phyloP scores from a whole-genome alignment of 345 rosid species.

The Camelina neglecta region DNA sequence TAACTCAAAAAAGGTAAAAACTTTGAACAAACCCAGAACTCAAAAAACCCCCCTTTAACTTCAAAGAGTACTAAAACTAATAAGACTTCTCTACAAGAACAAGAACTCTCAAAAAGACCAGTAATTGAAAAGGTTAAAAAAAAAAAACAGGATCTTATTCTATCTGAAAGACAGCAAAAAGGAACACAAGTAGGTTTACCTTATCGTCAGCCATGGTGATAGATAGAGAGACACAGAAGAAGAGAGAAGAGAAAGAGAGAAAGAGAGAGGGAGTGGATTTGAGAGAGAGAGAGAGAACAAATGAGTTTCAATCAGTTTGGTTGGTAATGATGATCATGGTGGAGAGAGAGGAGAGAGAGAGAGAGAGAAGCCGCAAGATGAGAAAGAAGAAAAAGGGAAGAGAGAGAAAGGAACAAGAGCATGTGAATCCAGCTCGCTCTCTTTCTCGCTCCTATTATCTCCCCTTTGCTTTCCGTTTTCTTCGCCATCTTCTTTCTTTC shows the following conservation, averaged over 20 bases:
- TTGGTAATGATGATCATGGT: conserved; percentile 54
- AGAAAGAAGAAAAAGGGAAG: conserved; percentile 23
- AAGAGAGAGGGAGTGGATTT: conserved; percentile 25
- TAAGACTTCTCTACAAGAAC: neutral
- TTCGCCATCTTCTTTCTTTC: conserved; percentile 41
- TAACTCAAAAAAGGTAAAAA: neutral
- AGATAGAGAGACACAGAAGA: conserved; percentile 27
- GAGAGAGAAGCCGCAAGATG: conserved; percentile 44
- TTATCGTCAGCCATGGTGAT: conserved; percentile 75
- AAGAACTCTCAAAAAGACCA: neutral
- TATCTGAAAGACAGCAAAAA: neutral
- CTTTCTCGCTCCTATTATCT: conserved; percentile 22
- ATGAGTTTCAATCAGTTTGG: conserved; percentile 43
- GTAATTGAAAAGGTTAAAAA: neutral
- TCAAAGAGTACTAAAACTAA: neutral
- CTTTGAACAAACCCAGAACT: conserved; percentile 23
- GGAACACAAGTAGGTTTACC: conserved; percentile 47
- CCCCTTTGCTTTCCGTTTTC: conserved; percentile 49
- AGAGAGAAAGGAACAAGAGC: conserved; percentile 52
- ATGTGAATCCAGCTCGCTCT: conserved; percentile 56
- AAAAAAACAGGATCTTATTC: neutral
- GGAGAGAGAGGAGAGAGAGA: conserved; percentile 15
- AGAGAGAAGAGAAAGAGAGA: neutral
- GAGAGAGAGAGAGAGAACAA: conserved; percentile 30
- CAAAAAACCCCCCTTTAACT: neutral